A percentile compares a stretch with the other conserved stretches of the same genome.
Evolutionary conservation across 1,284 basidiomycete genomes (phyloP).

Genomic region (Phylloboletellus chloephorus): DNA sequence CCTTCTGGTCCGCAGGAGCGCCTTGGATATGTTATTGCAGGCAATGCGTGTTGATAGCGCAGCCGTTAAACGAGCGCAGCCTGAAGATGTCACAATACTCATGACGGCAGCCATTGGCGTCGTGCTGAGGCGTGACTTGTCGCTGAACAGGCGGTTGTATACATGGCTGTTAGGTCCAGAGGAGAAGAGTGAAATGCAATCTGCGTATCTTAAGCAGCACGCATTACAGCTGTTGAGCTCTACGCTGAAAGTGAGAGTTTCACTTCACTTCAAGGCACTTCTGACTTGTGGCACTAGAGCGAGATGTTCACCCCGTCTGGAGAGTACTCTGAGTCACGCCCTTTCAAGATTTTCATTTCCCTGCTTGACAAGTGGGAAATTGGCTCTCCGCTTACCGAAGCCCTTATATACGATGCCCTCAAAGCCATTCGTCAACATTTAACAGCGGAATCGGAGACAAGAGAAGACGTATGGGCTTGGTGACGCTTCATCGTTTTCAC

Average conservation of each 20-base stretch:
- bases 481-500: conserved; percentile 3
- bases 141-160: conserved; percentile 89
- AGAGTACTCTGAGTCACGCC: conserved; percentile 73
- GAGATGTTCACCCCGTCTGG: conserved; percentile 70
- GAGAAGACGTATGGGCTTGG: conserved; percentile 55
- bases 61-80: conserved; percentile 59
- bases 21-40: conserved; percentile 76
- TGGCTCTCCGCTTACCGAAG: conserved; percentile 75
- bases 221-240: conserved; percentile 63
- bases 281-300: conserved; percentile 36
- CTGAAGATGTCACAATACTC: conserved; percentile 67
- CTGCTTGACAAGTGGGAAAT: conserved; percentile 97
- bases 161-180: conserved; percentile 87
- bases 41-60: conserved; percentile 69
- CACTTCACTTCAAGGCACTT: not conserved
- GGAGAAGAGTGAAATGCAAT: conserved; percentile 70
- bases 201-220: conserved; percentile 63
- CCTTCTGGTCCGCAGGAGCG: conserved; percentile 77
- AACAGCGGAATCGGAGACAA: conserved; percentile 43
- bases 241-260: conserved; percentile 56
- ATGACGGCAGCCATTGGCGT: conserved; percentile 78
- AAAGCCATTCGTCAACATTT: conserved; percentile 61
- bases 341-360: conserved; percentile 95
- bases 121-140: conserved; percentile 87
- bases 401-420: conserved; percentile 76